Conservation (phyloP, 2,329 filamentous ascomycete genomes). For the Scorias spongiosa region DNA sequence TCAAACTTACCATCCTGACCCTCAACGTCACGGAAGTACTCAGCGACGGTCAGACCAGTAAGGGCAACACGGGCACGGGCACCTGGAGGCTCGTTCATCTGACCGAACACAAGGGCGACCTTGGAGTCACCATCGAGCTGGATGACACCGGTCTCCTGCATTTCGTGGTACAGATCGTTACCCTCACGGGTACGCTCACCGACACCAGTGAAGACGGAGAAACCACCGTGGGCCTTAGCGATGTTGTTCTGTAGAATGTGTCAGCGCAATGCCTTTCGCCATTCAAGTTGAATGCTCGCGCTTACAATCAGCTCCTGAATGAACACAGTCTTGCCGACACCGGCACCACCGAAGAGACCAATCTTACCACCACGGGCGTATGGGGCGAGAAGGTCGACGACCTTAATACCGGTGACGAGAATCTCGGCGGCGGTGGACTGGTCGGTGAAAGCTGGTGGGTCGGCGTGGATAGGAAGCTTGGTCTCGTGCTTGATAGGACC, state of each 20-base stretch:
- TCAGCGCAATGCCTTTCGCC: slow-evolving; percentile 1
- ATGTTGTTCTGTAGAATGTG: slow-evolving; percentile 70
- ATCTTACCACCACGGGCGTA: slow-evolving; percentile 99
- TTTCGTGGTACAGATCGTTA: slow-evolving; percentile 99
- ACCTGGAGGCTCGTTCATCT: slow-evolving; percentile 99
- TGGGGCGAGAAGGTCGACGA: slow-evolving; percentile 95
- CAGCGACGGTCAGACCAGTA: slow-evolving; percentile 64
- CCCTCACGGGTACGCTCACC: slow-evolving; percentile 99
- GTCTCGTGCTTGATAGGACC: slow-evolving; percentile 92
- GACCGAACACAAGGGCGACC: slow-evolving; percentile 97
- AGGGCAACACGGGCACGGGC: slow-evolving; percentile 99
- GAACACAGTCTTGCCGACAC: slow-evolving; percentile 99
- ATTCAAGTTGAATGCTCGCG: slow-evolving; percentile 3
- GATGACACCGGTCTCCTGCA: slow-evolving; percentile 99
- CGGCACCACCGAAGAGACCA: slow-evolving; percentile 99
- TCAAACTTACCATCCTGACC: slow-evolving; percentile 66
- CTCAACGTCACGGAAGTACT: slow-evolving; percentile 66
- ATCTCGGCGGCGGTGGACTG: slow-evolving; percentile 95
- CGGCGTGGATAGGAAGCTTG: slow-evolving; percentile 80
- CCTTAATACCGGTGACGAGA: slow-evolving; percentile 99
- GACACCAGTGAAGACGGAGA: slow-evolving; percentile 99
- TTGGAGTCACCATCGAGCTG: slow-evolving; percentile 98
- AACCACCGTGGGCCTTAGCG: slow-evolving; percentile 99
- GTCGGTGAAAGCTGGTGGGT: slow-evolving; percentile 81
- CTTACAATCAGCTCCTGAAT: slow-evolving; percentile 96